Conservation (phyloP, 2,329 filamentous ascomycete genomes). For the Colletotrichum brevisporum region DNA sequence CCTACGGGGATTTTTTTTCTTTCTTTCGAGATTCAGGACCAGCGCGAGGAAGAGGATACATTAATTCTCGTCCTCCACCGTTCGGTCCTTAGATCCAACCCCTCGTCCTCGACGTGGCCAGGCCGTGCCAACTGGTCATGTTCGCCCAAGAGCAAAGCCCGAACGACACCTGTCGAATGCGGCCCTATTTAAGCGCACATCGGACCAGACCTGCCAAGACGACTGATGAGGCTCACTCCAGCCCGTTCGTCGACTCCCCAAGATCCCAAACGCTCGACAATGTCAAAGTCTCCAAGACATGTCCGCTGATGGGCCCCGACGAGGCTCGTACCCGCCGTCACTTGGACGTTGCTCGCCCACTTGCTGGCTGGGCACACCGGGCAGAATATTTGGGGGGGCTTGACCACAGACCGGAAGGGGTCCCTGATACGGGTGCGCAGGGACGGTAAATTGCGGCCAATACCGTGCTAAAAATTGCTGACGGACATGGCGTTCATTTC, state of each 20-base stretch:
- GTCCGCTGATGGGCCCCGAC: not conserved
- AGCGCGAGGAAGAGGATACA: conserved; percentile 25
- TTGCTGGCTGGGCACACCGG: conserved; percentile 10
- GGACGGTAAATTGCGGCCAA: conserved; percentile 38
- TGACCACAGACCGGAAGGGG: conserved; percentile 11
- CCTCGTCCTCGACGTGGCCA: conserved; percentile 10
- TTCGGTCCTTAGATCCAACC: conserved; percentile 6
- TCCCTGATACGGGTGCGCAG: conserved; percentile 29
- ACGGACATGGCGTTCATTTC: conserved; percentile 35
- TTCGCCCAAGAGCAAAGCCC: conserved; percentile 1
- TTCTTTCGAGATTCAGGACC: conserved; percentile 37
- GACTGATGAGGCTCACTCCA: conserved; percentile 32
- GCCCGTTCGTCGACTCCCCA: conserved; percentile 21
- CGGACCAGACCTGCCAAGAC: conserved; percentile 34
- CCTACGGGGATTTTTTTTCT: conserved; percentile 23
- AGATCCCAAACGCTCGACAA: not conserved
- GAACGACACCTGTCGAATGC: not conserved
- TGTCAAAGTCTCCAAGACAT: not conserved
- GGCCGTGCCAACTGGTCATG: not conserved
- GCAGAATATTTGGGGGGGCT: not conserved
- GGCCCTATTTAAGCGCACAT: conserved; percentile 13
- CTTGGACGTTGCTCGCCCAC: conserved; percentile 9
- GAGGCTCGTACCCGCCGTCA: conserved; percentile 26
- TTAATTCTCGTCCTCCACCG: conserved; percentile 29
- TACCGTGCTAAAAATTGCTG: conserved; percentile 38